phyloP scores from a whole-genome alignment of 2,329 filamentous ascomycete species.

The Alternaria panax region DNA sequence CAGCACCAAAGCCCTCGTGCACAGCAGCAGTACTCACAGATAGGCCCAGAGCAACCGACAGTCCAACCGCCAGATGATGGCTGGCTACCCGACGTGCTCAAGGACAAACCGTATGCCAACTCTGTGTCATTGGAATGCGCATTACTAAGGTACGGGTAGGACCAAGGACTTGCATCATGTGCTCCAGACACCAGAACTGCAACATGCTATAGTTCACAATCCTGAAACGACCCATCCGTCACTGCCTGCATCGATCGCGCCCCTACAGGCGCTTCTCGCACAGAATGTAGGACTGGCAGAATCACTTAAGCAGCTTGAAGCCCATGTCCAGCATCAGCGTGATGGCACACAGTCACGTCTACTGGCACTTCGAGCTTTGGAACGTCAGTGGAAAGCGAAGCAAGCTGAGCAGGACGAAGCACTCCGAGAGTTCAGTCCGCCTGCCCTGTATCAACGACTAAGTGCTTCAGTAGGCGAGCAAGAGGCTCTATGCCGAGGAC shows the following conservation, averaged over 20 bases:
- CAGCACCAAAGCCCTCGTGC: conserved; percentile 27
- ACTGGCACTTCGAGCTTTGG: conserved; percentile 81
- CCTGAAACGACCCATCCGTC: conserved; percentile 75
- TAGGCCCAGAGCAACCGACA: conserved; percentile 24
- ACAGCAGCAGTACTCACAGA: conserved; percentile 29
- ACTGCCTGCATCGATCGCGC: conserved; percentile 68
- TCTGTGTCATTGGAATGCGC: conserved; percentile 16
- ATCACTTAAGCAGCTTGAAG: conserved; percentile 68
- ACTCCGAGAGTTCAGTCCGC: conserved; percentile 83
- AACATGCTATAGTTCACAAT: conserved; percentile 76
- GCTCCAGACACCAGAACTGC: conserved; percentile 68
- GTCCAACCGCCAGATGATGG: conserved; percentile 60
- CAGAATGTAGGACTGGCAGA: conserved; percentile 76
- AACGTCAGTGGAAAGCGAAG: conserved; percentile 90
- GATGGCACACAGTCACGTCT: conserved; percentile 79
- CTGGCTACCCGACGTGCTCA: conserved; percentile 79
- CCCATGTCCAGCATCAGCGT: conserved; percentile 67
- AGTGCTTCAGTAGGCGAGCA: conserved; percentile 81
- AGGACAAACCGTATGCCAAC: conserved; percentile 78
- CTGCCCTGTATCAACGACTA: conserved; percentile 83
- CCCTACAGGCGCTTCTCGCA: conserved; percentile 69
- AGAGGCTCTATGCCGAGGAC: conserved; percentile 76
- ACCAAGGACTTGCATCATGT: conserved; percentile 80
- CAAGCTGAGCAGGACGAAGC: conserved; percentile 88
- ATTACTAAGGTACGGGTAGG: conserved; percentile 54